These are phyloP conservation scores for Flaveria floridana DNA, from an alignment of 140 eudicot genomes.

Conservation along the genomic window DNA sequence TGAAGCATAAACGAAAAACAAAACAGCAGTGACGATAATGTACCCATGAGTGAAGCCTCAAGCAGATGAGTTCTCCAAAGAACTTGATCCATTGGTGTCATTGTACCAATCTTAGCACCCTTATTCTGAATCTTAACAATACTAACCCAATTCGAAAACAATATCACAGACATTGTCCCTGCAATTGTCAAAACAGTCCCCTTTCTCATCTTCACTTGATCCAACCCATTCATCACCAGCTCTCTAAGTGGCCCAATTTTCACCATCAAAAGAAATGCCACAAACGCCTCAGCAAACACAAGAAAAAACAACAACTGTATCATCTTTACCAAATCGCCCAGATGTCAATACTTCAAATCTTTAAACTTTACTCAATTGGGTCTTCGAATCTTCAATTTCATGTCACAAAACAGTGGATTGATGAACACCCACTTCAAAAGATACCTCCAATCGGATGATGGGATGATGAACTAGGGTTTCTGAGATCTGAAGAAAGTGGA, in stretches of 20 bases:
- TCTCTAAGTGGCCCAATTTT: conserved; percentile 96
- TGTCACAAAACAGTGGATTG: neutral
- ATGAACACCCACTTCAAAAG: conserved; percentile 32
- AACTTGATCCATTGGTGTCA: conserved; percentile 99
- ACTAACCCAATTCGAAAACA: conserved; percentile 72
- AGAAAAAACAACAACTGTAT: conserved; percentile 78
- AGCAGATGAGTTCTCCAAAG: conserved; percentile 98
- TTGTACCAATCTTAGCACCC: conserved; percentile 93
- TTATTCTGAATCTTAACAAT: conserved; percentile 93
- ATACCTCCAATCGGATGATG: conserved; percentile 7
- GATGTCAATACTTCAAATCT: neutral
- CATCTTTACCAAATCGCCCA: conserved; percentile 44
- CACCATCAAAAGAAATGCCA: conserved; percentile 83
- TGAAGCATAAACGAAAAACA: conserved; percentile 3
- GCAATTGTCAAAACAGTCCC: conserved; percentile 90
- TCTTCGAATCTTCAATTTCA: conserved; percentile 6
- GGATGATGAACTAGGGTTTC: conserved; percentile 20
- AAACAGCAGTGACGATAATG: conserved; percentile 9
- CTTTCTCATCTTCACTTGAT: conserved; percentile 91
- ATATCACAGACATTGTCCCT: conserved; percentile 78
- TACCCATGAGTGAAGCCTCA: conserved; percentile 96
- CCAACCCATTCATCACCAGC: conserved; percentile 81
- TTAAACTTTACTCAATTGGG: conserved; percentile 15
- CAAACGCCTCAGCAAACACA: conserved; percentile 67
- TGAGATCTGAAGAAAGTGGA: conserved; percentile 19